A percentile compares a stretch with the other conserved stretches of the same genome.
These are phyloP conservation scores for Aspergillus steynii DNA, from an alignment of 495 filamentous ascomycete species.

Conservation along the genomic window DNA sequence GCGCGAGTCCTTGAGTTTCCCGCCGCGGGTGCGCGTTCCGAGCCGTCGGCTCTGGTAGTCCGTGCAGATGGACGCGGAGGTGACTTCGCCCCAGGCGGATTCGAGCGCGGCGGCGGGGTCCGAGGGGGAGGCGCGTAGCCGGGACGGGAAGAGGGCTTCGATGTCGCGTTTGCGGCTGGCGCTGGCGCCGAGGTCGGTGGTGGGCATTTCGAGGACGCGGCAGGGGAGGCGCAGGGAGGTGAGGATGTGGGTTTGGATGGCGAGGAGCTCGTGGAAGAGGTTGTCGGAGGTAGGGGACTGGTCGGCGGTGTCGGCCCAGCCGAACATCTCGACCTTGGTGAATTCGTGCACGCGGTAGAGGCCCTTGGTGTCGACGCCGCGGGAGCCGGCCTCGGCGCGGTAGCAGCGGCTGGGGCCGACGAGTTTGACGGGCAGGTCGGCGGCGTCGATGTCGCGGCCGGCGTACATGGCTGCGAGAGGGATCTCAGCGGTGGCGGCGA, in stretches of 20 bases:
- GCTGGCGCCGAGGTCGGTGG: slow-evolving; percentile 81
- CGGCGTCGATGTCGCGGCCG: slow-evolving; percentile 60
- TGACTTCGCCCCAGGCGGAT: slow-evolving; percentile 92
- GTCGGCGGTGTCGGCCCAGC: slow-evolving; percentile 58
- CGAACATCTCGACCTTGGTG: slow-evolving; percentile 97
- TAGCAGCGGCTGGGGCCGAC: slow-evolving; percentile 88
- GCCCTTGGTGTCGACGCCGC: slow-evolving; percentile 88
- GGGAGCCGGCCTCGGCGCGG: slow-evolving; percentile 87
- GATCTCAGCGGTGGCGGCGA: slow-evolving; percentile 92
- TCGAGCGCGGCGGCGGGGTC: slow-evolving; percentile 46
- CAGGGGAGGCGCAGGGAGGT: slow-evolving; percentile 75
- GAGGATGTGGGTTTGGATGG: slow-evolving; percentile 83
- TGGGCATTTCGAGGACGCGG: slow-evolving; percentile 90
- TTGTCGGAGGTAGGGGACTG: slow-evolving; percentile 37
- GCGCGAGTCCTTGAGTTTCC: slow-evolving; percentile 39
- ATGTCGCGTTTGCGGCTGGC: slow-evolving; percentile 88
- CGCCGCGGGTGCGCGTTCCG: slow-evolving; percentile 63
- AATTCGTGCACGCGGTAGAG: slow-evolving; percentile 99
- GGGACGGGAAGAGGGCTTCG: slow-evolving; percentile 89
- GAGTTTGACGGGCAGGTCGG: slow-evolving; percentile 69
- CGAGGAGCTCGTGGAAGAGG: slow-evolving; percentile 79
- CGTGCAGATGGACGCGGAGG: slow-evolving; percentile 84
- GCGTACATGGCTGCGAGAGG: slow-evolving; percentile 90
- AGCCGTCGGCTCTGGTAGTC: slow-evolving; percentile 90
- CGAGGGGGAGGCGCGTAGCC: slow-evolving; percentile 40